Base-by-base conservation (phyloP, 2,329 filamentous ascomycete genomes). In the Apiospora koreana region DNA sequence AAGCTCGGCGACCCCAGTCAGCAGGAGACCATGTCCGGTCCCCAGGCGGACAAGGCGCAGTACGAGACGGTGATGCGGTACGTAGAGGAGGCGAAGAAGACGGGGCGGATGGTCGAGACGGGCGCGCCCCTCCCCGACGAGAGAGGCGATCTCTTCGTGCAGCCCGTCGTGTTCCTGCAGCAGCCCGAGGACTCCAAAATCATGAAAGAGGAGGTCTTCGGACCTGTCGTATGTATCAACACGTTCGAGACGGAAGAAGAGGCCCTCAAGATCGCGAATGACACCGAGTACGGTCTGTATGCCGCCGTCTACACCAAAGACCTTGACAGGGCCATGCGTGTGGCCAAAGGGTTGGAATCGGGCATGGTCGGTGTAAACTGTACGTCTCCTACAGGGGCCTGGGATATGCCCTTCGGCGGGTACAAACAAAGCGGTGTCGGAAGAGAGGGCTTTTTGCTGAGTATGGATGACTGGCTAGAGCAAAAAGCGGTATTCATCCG, bases 151-250 rank as follows among this genome's bases (percentile, higher is more conserved):
- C 71, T 73, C 23, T 85, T 83, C 72, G 78, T 87, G 31, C 79
- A 81, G 69, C 84, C 85, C 1, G 83, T 83, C 16, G 81, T 86
- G 54, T 86, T 86, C 76, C 75, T 80, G n/a, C 76, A 83, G 41
- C 78, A 81, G 6, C 79, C 82, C 16, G 82, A 84, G 72, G 75
- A 81, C 42, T 79, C 82, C 1, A 80, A 80, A 69, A 85, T 91
- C 67, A 87, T 86, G 79, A 84, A 85, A 25, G 88, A 91, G 73
- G 89, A 92, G 71, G 84, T 91, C 0, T 92, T 92, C 72, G 89
- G 90, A 0, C 89, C 90, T 0, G 89, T 92, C 4, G 86, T 89
- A 0, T 85, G 85, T 31, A 86, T 92, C 72, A 85, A 85, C 68
- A 84, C 83, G 0, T 90, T 90, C 79, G 86, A 87, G 75, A 85